Conservation (phyloP, 495 filamentous ascomycete genomes). For the Ascobolus immersus region DNA sequence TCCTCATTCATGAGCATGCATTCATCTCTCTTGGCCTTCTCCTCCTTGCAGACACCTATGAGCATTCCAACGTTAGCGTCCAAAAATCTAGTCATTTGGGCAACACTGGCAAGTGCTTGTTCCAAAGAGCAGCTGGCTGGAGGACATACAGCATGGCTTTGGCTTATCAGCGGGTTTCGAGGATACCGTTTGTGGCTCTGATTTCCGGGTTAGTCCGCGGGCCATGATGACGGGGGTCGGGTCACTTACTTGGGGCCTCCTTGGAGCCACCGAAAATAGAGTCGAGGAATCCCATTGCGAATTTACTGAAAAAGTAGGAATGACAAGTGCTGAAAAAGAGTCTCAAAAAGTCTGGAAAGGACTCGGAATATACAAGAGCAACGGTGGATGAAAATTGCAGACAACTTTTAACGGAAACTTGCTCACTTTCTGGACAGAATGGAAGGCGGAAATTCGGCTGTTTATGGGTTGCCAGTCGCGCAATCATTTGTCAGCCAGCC, state of each 20-base stretch:
- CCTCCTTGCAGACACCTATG: slow-evolving; percentile 64
- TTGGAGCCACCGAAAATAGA: slow-evolving; percentile 3
- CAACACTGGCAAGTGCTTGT: background rate
- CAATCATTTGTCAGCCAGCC: background rate
- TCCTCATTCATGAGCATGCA: slow-evolving; percentile 90
- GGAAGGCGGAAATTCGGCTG: no score
- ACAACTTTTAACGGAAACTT: no score
- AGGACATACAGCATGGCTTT: slow-evolving; percentile 13
- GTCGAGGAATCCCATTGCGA: slow-evolving; percentile 2
- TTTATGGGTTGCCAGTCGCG: background rate
- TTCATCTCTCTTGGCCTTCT: slow-evolving; percentile 79
- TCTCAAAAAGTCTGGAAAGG: no score
- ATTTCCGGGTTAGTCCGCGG: background rate
- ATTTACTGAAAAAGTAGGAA: background rate
- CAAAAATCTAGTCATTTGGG: background rate
- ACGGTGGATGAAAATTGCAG: no score
- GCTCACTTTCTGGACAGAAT: no score
- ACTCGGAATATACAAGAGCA: no score
- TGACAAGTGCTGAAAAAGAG: background rate
- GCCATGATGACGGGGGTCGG: background rate
- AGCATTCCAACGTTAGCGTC: background rate
- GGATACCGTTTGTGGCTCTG: slow-evolving; percentile 7
- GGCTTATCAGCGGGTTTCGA: slow-evolving; percentile 7
- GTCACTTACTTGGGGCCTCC: background rate
- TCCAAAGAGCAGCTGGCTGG: background rate